Percentiles rank a stretch among this genome's conserved stretches.
Conservation (phyloP, 164 flowering plant genomes). For the Piper betle region DNA sequence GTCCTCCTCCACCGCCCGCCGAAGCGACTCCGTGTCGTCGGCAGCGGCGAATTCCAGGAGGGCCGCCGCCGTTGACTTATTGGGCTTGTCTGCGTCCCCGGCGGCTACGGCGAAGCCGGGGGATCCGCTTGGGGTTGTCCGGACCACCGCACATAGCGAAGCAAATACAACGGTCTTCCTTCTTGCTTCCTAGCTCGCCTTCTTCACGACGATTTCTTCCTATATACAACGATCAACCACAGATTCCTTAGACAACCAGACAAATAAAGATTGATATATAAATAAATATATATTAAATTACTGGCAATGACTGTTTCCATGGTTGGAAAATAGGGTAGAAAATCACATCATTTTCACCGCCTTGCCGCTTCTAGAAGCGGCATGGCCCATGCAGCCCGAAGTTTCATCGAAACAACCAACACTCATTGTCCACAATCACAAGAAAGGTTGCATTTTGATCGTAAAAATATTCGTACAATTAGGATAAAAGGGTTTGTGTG, state of each 20-base stretch:
- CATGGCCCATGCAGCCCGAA: too few relatives aligned
- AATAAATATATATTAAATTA: too few relatives aligned
- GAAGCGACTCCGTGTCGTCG: slow-evolving; percentile 8
- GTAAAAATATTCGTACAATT: too few relatives aligned
- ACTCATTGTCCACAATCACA: too few relatives aligned
- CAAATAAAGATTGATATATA: too few relatives aligned
- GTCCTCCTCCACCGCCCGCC: slow-evolving; percentile 6
- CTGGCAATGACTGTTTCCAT: not conserved
- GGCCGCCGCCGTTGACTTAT: slow-evolving; percentile 2
- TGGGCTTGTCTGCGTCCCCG: not conserved
- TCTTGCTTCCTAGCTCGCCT: not conserved
- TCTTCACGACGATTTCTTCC: not conserved
- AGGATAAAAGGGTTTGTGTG: too few relatives aligned
- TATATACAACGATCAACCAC: not conserved
- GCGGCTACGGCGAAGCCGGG: slow-evolving; percentile 2
- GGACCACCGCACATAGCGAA: slow-evolving; percentile 2
- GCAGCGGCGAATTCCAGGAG: slow-evolving; percentile 11
- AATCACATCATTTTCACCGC: not conserved
- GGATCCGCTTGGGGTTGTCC: slow-evolving; percentile 1
- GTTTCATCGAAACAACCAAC: too few relatives aligned
- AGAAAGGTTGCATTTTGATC: too few relatives aligned
- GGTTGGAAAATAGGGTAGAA: not conserved
- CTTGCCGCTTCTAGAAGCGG: not conserved
- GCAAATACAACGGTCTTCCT: not conserved
- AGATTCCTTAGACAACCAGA: not conserved